A percentile compares a stretch with the other conserved stretches of the same genome.
Conservation (phyloP, 2,329 filamentous ascomycete genomes). For the Polytolypa hystricis region DNA sequence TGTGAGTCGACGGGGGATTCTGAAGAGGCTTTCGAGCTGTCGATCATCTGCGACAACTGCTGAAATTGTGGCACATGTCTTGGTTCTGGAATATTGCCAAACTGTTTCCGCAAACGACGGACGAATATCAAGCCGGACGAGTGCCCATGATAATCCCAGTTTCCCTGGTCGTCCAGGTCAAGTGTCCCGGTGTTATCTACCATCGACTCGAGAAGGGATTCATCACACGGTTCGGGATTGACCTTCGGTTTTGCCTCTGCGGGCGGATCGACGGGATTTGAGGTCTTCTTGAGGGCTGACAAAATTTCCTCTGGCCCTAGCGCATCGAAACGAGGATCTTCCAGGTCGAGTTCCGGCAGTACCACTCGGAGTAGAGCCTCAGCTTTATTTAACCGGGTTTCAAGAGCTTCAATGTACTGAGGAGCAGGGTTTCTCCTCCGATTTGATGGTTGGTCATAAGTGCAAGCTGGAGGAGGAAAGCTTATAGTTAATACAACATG, state of each 20-base stretch:
- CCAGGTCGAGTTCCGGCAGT: conserved; percentile 72
- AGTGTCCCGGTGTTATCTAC: conserved; percentile 84
- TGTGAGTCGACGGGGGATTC: conserved; percentile 53
- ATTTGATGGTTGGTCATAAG: conserved; percentile 91
- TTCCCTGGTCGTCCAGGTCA: conserved; percentile 79
- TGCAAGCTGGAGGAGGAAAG: conserved; percentile 55
- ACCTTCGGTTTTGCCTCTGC: conserved; percentile 15
- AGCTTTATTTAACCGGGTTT: conserved; percentile 69
- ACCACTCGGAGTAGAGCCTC: conserved; percentile 69
- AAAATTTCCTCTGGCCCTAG: conserved; percentile 51
- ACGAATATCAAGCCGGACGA: conserved; percentile 89
- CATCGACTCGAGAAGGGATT: conserved; percentile 81
- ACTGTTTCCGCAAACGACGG: conserved; percentile 74
- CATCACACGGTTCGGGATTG: conserved; percentile 41
- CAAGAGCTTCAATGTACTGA: conserved; percentile 84
- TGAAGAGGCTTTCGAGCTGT: conserved; percentile 55
- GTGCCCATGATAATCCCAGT: conserved; percentile 91
- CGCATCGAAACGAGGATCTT: conserved; percentile 72
- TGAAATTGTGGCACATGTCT: conserved; percentile 40
- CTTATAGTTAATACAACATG: not conserved
- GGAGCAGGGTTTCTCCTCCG: conserved; percentile 80
- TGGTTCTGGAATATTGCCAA: conserved; percentile 57
- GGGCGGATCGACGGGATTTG: conserved; percentile 11
- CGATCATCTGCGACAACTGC: conserved; percentile 49
- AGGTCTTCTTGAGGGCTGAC: conserved; percentile 32